Evolutionary conservation across 371 early-diverging fungal species (phyloP), one percentile per base, ranked within the genome.

Genomic region (Syncephalastrum monosporum): DNA sequence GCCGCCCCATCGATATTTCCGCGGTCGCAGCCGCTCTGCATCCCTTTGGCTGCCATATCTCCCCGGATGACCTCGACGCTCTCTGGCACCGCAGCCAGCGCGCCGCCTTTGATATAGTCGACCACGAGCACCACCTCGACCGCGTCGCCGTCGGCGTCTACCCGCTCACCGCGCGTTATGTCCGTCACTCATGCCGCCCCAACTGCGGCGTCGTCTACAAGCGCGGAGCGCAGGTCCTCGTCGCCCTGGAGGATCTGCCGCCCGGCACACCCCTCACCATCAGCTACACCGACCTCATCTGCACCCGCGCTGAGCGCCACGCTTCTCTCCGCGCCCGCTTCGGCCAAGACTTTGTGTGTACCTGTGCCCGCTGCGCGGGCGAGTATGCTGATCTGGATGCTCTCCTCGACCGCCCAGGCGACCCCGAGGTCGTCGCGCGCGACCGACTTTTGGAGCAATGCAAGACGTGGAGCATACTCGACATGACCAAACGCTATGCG

Each of bases 131-230:
- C 2, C 80, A 89, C 10, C 56, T 89, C 47, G 86, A 87, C 38
- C 64, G 76, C 3, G 65, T 90, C 51, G 93, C 84, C 0, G 84
- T 86, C 16, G 92, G 91, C 14, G 78, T 87, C 14, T 91, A 86
- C 58, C 92, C 93, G 0, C 55, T 91, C 16, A 90, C 84, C 1
- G 75, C 92, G 1, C 68, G 91, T 50, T 80, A 57, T 25, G 62
- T 94, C 48, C 85, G 85, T 59, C 94, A 95, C 69, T 89, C 91
- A 3, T 95, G 95, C 64, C 69, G 75, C 10, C 95, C 94, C 14
- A 94, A 93, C 53, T 77, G 86, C 17, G 81, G 80, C 19, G 81
- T 87, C 13, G 71, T 82, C 42, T 85, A 82, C 52, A 77, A 72
- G 29, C 61, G 57, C 21, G 74, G 63, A 0, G 75, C 70, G 5